phyloP scores from a whole-genome alignment of 2,329 filamentous ascomycete genomes.

The Aquanectria penicillioides region DNA sequence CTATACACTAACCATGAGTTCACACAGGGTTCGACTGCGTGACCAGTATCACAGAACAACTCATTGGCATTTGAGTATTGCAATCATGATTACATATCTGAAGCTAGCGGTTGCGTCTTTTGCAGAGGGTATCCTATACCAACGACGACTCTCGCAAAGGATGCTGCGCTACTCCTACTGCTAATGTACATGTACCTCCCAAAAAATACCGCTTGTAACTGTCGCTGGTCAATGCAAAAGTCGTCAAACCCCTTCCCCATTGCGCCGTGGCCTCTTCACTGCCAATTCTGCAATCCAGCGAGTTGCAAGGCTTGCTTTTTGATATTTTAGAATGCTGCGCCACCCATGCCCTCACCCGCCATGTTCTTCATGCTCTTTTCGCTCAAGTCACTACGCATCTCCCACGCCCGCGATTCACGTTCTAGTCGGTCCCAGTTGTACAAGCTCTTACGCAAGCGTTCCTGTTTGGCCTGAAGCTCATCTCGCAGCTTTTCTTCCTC shows the following conservation, averaged over 20 bases:
- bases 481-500: constrained; percentile 67
- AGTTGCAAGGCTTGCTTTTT: neutral
- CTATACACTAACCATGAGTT: neutral
- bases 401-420: constrained; percentile 63
- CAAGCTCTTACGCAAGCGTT: constrained; percentile 63
- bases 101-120: constrained; percentile 4
- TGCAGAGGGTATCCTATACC: constrained; percentile 9
- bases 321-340: constrained; percentile 60
- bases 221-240: constrained; percentile 15
- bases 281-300: neutral
- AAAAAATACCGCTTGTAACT: constrained; percentile 1
- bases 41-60: neutral
- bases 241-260: constrained; percentile 8
- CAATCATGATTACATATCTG: constrained; percentile 25
- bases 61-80: neutral
- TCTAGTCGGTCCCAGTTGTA: constrained; percentile 64
- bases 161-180: constrained; percentile 13
- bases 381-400: constrained; percentile 65
- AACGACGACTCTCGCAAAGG: neutral
- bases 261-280: constrained; percentile 18
- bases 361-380: constrained; percentile 67
- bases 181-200: constrained; percentile 9
- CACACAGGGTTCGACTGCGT: neutral
- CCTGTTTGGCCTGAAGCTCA: constrained; percentile 63
- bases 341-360: constrained; percentile 64